Evolutionary conservation across 108 stramenopile genomes (phyloP).

Genomic region (Discostella stelligeroides): DNA sequence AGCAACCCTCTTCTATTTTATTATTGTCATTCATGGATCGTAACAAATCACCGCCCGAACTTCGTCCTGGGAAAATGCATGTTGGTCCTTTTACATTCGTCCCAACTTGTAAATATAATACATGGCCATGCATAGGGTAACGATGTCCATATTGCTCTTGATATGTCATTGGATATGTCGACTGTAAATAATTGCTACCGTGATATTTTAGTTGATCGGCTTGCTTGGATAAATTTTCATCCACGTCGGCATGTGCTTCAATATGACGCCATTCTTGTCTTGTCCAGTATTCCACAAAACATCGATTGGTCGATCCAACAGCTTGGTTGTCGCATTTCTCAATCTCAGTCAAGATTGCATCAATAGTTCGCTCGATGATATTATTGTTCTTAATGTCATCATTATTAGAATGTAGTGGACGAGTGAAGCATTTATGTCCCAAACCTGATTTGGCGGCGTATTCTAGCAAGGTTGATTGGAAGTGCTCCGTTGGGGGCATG

Average conservation of each 20-base stretch:
- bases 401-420: slow-evolving; percentile 21
- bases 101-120: slow-evolving; percentile 72
- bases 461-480: slow-evolving; percentile 28
- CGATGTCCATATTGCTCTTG: slow-evolving; percentile 30
- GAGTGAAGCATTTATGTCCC: slow-evolving; percentile 45
- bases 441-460: slow-evolving; percentile 37
- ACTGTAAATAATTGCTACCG: slow-evolving; percentile 20
- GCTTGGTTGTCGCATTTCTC: slow-evolving; percentile 19
- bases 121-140: slow-evolving; percentile 74
- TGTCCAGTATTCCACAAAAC: slow-evolving; percentile 79
- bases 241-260: slow-evolving; percentile 82
- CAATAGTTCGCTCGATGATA: slow-evolving; percentile 46
- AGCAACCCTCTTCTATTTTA: too few species aligned
- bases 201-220: slow-evolving; percentile 25
- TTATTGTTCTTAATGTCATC: slow-evolving; percentile 13
- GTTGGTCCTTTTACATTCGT: slow-evolving; percentile 70
- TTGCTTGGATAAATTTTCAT: slow-evolving; percentile 62
- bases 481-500: slow-evolving; percentile 9
- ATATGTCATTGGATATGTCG: slow-evolving; percentile 36
- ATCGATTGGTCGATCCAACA: slow-evolving; percentile 15
- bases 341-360: slow-evolving; percentile 52
- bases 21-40: not conserved
- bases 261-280: slow-evolving; percentile 74
- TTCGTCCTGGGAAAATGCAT: slow-evolving; percentile 57
- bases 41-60: slow-evolving; percentile 65